phyloP scores from a whole-genome alignment of 2,329 filamentous ascomycete species.

The Colletotrichum truncatum region DNA sequence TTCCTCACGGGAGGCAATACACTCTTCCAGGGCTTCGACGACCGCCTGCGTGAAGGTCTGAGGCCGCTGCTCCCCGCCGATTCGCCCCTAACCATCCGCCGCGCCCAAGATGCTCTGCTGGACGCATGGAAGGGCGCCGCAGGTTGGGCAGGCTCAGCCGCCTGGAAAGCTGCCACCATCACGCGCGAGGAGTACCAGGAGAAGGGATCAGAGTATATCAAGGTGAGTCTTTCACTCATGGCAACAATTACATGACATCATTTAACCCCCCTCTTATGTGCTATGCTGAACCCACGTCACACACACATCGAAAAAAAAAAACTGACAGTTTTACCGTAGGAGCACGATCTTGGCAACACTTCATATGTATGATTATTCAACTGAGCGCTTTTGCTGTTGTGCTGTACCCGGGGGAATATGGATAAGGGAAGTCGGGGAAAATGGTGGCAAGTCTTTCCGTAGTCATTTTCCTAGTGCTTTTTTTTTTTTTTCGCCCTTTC shows the following conservation, averaged over 20 bases:
- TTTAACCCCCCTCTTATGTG: too few species aligned
- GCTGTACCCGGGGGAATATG: background rate
- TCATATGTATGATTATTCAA: slow-evolving; percentile 55
- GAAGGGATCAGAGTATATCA: slow-evolving; percentile 94
- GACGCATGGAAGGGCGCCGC: slow-evolving; percentile 97
- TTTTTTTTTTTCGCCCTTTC: too few species aligned
- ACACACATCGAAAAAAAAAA: too few species aligned
- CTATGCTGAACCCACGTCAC: too few species aligned
- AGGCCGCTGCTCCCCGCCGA: slow-evolving; percentile 76
- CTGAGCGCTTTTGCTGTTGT: background rate
- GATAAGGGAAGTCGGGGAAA: background rate
- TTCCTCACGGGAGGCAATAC: slow-evolving; percentile 96
- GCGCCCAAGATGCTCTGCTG: slow-evolving; percentile 78
- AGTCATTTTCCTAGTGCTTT: too few species aligned
- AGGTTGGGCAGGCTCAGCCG: slow-evolving; percentile 75
- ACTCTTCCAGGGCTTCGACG: slow-evolving; percentile 86
- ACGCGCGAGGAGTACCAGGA: slow-evolving; percentile 86
- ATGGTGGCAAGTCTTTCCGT: background rate
- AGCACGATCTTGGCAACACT: slow-evolving; percentile 72
- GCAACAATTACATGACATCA: background rate
- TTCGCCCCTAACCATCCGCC: slow-evolving; percentile 73
- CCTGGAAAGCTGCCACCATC: slow-evolving; percentile 73
- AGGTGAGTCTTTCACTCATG: slow-evolving; percentile 60
- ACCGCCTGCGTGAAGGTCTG: slow-evolving; percentile 79
- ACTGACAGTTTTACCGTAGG: too few species aligned